Percentiles rank a stretch among this genome's conserved stretches.
Conservation (phyloP, 164 flowering plant genomes). For the Echeveria elegans region DNA sequence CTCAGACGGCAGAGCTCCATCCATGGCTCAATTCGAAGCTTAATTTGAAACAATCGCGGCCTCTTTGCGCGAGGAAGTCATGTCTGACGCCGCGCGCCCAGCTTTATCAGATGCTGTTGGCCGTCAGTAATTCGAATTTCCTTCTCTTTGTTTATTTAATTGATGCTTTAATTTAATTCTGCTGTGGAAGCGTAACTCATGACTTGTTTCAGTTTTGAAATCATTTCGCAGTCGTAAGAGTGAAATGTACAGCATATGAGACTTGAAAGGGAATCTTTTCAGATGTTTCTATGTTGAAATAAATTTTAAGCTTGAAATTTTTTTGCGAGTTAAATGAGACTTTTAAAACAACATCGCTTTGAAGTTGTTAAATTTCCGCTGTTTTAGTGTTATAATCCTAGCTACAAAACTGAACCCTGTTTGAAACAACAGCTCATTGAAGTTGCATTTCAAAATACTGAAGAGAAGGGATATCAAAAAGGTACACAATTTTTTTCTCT, state of each 20-base stretch:
- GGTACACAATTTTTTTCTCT: constrained; percentile 23
- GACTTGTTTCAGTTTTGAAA: too few species aligned
- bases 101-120: constrained; percentile 29
- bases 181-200: too few species aligned
- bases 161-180: too few species aligned
- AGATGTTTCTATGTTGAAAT: too few species aligned
- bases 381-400: constrained; percentile 46
- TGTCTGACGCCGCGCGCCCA: constrained; percentile 29
- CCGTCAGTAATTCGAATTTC: constrained; percentile 13
- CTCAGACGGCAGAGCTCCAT: constrained; percentile 35
- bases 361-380: too few species aligned
- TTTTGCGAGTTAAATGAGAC: too few species aligned
- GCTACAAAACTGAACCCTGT: too few species aligned
- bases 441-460: constrained; percentile 71
- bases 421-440: constrained; percentile 84
- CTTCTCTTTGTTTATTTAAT: not conserved
- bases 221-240: too few species aligned
- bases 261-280: too few species aligned
- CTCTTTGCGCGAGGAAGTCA: constrained; percentile 31
- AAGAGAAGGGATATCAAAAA: constrained; percentile 60
- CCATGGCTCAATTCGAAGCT: constrained; percentile 38
- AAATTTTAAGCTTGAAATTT: too few species aligned
- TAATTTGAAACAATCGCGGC: constrained; percentile 39
- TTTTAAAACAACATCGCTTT: too few species aligned
- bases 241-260: too few species aligned